Evolutionary conservation across 805 yeast species (phyloP).

Genomic region (Teunomyces panamensis): DNA sequence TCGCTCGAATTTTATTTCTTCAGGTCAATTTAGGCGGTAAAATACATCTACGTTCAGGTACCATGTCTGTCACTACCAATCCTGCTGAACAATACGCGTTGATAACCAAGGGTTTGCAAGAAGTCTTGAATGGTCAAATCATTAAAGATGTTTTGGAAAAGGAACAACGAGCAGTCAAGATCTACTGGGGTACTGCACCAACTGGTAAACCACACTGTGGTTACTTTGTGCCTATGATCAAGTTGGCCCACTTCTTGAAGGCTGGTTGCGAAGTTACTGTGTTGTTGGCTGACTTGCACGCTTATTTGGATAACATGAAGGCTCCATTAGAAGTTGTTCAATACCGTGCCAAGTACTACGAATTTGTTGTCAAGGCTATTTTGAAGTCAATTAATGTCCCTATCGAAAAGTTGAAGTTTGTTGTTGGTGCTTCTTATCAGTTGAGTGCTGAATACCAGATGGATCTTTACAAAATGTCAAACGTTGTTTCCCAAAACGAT

Average conservation of each 20-base stretch:
- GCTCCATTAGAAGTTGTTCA: slow-evolving; percentile 92
- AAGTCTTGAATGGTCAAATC: slow-evolving; percentile 83
- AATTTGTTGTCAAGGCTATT: slow-evolving; percentile 76
- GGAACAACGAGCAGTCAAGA: slow-evolving; percentile 74
- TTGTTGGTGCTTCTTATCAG: slow-evolving; percentile 90
- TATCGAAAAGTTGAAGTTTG: slow-evolving; percentile 80
- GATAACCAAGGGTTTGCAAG: slow-evolving; percentile 86
- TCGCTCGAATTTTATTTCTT: not conserved
- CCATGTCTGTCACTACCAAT: slow-evolving; percentile 32
- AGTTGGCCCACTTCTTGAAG: slow-evolving; percentile 87
- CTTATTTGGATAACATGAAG: slow-evolving; percentile 96
- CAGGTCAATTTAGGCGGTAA: not conserved
- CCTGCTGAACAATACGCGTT: slow-evolving; percentile 67
- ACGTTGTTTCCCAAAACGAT: slow-evolving; percentile 86
- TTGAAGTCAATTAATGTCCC: slow-evolving; percentile 87
- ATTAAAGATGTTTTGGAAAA: slow-evolving; percentile 79
- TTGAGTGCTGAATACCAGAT: slow-evolving; percentile 70
- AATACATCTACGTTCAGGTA: not conserved
- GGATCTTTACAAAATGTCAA: slow-evolving; percentile 85
- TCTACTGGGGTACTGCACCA: slow-evolving; percentile 99
- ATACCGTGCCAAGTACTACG: slow-evolving; percentile 89
- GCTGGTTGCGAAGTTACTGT: slow-evolving; percentile 97
- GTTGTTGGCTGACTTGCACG: slow-evolving; percentile 92
- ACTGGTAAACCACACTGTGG: slow-evolving; percentile 99
- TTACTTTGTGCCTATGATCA: slow-evolving; percentile 96